Evolutionary conservation across 1,139 yeast genomes (phyloP).

Genomic region (Insectozyma bohioensis): DNA sequence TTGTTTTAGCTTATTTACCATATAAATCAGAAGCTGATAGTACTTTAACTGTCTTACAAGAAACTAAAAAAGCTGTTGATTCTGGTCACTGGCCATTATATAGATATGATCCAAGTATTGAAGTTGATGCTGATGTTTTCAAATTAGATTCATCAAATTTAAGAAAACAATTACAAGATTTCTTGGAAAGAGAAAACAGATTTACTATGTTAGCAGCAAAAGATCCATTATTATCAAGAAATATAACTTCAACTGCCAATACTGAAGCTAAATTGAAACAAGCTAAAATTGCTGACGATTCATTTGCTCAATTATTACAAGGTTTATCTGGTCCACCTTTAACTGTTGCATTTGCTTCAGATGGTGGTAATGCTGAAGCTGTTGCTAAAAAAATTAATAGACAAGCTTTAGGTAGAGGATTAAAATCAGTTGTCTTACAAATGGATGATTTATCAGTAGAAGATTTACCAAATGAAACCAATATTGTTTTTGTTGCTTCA

Average conservation of each 20-base stretch:
- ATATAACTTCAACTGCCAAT: constrained; percentile 63
- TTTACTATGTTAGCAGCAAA: constrained; percentile 70
- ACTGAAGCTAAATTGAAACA: constrained; percentile 59
- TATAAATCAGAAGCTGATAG: constrained; percentile 64
- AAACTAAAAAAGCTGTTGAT: constrained; percentile 88
- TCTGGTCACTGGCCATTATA: constrained; percentile 96
- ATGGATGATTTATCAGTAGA: constrained; percentile 87
- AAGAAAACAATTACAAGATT: constrained; percentile 71
- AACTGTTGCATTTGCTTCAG: constrained; percentile 88
- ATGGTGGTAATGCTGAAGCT: constrained; percentile 90
- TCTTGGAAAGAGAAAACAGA: constrained; percentile 87
- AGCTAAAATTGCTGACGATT: constrained; percentile 69
- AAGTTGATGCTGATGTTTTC: constrained; percentile 54
- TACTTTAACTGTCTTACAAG: constrained; percentile 74
- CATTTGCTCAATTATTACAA: constrained; percentile 73
- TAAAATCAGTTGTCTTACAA: constrained; percentile 71
- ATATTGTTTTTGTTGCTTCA: constrained; percentile 77
- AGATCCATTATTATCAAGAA: constrained; percentile 77
- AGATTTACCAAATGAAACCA: constrained; percentile 78
- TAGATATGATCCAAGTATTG: constrained; percentile 69
- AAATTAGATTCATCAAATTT: constrained; percentile 82
- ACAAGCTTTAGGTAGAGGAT: constrained; percentile 84
- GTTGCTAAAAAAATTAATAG: constrained; percentile 79
- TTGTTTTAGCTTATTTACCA: constrained; percentile 89
- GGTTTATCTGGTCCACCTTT: constrained; percentile 93